Conservation (phyloP, 2,329 filamentous ascomycete genomes). For the Ophiostoma sp. region DNA sequence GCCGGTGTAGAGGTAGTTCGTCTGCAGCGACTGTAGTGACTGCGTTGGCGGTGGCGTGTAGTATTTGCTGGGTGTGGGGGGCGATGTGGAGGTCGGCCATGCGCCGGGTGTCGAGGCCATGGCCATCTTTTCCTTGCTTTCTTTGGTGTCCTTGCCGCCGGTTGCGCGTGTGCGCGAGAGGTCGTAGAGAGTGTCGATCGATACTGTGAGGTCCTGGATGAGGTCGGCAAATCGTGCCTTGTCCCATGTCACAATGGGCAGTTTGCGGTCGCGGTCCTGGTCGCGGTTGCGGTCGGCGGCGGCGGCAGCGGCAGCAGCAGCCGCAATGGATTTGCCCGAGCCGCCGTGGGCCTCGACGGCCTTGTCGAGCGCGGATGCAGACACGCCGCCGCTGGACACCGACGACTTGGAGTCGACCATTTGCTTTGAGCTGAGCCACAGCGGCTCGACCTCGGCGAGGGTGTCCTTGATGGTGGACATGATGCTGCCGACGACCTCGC, state of each 20-base stretch:
- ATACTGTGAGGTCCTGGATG: slow-evolving; percentile 66
- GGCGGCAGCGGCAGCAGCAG: background rate
- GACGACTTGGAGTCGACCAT: slow-evolving; percentile 28
- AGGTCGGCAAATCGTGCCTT: slow-evolving; percentile 70
- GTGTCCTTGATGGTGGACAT: slow-evolving; percentile 77
- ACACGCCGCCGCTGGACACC: background rate
- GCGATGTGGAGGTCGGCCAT: background rate
- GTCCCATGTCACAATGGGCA: slow-evolving; percentile 57
- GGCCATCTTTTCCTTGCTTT: slow-evolving; percentile 21
- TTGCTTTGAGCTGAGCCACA: slow-evolving; percentile 59
- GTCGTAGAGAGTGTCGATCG: slow-evolving; percentile 74
- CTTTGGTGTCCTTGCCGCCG: slow-evolving; percentile 22
- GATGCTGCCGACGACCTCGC: slow-evolving; percentile 71
- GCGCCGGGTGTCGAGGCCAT: background rate
- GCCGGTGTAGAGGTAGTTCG: background rate
- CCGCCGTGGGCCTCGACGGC: slow-evolving; percentile 11
- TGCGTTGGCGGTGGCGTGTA: background rate
- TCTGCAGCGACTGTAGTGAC: slow-evolving; percentile 20
- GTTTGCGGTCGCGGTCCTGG: slow-evolving; percentile 36
- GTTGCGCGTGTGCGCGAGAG: slow-evolving; percentile 58
- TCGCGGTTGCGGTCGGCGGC: background rate
- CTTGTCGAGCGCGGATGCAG: slow-evolving; percentile 12
- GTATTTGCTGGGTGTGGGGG: too few species aligned
- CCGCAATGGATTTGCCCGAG: slow-evolving; percentile 6
- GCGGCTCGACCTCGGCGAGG: slow-evolving; percentile 66